Conservation (phyloP, 2,329 filamentous ascomycete species). For the Colletotrichum siamense region DNA sequence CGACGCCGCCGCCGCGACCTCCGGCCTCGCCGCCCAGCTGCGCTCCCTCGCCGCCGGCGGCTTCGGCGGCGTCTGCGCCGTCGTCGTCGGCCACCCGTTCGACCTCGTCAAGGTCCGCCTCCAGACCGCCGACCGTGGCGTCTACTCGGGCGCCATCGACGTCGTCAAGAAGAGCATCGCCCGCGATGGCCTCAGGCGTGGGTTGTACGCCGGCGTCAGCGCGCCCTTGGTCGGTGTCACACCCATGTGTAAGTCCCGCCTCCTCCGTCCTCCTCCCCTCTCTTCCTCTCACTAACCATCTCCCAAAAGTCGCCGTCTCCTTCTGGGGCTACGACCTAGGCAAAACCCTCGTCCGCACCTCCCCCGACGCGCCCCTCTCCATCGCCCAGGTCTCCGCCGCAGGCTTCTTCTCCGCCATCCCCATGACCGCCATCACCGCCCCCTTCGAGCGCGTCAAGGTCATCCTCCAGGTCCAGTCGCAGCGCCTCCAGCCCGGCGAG, state of each 20-base stretch:
- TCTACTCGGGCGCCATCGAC: conserved; percentile 89
- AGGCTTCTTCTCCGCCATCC: conserved; percentile 96
- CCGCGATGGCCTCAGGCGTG: conserved; percentile 74
- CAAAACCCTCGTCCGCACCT: conserved; percentile 80
- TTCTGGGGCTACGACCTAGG: conserved; percentile 94
- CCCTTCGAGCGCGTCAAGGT: conserved; percentile 99
- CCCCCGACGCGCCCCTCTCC: conserved; percentile 71
- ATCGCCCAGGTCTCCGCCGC: conserved; percentile 90
- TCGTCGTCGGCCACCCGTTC: conserved; percentile 94
- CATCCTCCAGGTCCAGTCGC: conserved; percentile 95
- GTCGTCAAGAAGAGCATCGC: conserved; percentile 90
- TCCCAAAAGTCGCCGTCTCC: conserved; percentile 65
- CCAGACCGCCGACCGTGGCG: conserved; percentile 93
- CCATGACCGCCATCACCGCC: conserved; percentile 97
- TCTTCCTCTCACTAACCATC: background rate
- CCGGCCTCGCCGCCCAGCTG: conserved; percentile 56
- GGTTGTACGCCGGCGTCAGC: conserved; percentile 95
- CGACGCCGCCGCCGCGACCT: conserved; percentile 44
- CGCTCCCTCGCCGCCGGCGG: conserved; percentile 89
- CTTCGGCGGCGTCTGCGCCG: conserved; percentile 92
- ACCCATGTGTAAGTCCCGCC: conserved; percentile 85
- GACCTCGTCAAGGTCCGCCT: conserved; percentile 97
- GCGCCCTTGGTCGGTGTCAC: conserved; percentile 95
- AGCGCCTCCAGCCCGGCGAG: conserved; percentile 87
- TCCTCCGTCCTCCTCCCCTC: background rate